Base-by-base conservation (phyloP, 257 asterid species). In the Mentha longifolia region DNA sequence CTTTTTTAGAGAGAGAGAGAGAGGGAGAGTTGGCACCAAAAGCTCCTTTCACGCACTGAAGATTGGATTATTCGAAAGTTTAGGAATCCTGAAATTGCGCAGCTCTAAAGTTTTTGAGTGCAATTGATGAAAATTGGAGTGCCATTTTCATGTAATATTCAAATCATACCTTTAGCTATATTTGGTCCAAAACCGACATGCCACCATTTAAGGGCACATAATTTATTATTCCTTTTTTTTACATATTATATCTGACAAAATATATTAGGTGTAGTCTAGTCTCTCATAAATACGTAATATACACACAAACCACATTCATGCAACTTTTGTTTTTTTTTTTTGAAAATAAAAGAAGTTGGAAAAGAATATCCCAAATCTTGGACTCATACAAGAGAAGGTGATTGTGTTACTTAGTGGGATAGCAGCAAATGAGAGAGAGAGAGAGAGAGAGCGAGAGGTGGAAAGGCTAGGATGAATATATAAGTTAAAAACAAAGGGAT, bases 11-110 rank as follows among this genome's bases (percentile, higher is more conserved):
- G 50, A 61, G 25, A 51, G 22, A 28, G 62, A 68, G 55, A 72
- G 52, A 54, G 66, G 42, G 33, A 52, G 60, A 20, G 31, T 62
- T 63, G 70, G 67, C 12, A 74, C 45, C 37, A 37, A 71, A 69
- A 49, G 76, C 61, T 54, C 22, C 47, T 59, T 72, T 45, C n/a
- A 54, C 11, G 54, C 68, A 57, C 74, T 67, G 60, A 43, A 70
- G 61, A 58, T 58, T 60, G 71, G 79, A 58, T 56, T 57, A 58
- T 70, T 72, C 54, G 7, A 37, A 7, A 68, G 71, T 77, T 76
- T 45, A 28, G 52, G 80, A 42, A 67, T 74, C 93, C 96, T 80
- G 86, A 86, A 82, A 85, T 87, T 78, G 76, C 90, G 92, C 86
- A 80, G 59, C 87, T 72, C 66, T 70, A 63, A 77, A 77, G 81